Evolutionary conservation across 352 stramenopile species (phyloP).

Genomic region (Phytophthora megakarya): DNA sequence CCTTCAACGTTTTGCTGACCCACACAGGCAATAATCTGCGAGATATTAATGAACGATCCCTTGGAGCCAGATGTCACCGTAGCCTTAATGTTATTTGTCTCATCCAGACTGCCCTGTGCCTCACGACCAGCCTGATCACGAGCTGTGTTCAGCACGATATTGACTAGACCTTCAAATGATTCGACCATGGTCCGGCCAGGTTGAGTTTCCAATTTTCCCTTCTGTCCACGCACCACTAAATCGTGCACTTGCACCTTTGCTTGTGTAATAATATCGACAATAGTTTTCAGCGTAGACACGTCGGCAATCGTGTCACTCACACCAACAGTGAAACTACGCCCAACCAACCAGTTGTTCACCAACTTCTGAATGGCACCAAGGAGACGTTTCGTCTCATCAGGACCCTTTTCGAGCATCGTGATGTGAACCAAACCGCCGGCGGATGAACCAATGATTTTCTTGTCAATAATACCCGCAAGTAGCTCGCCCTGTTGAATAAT

Average conservation of each 20-base stretch:
- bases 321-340: conserved; percentile 98
- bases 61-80: conserved; percentile 99
- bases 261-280: conserved; percentile 99
- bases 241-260: conserved; percentile 95
- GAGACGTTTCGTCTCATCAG: conserved; percentile 89
- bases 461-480: conserved; percentile 98
- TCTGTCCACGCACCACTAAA: conserved; percentile 97
- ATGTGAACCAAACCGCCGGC: conserved; percentile 98
- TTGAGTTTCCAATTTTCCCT: conserved; percentile 97
- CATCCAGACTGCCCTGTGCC: conserved; percentile 88
- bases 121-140: conserved; percentile 86
- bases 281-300: conserved; percentile 97
- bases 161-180: conserved; percentile 98
- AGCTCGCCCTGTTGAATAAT: conserved; percentile 97
- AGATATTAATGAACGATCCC: conserved; percentile 99
- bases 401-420: conserved; percentile 93
- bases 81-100: conserved; percentile 99
- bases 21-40: conserved; percentile 99
- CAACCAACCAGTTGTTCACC: conserved; percentile 98
- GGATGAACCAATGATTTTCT: conserved; percentile 98
- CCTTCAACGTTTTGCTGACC: conserved; percentile 99
- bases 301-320: conserved; percentile 99
- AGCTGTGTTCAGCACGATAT: conserved; percentile 94
- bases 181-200: conserved; percentile 99
- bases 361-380: conserved; percentile 96